Conservation (phyloP, 805 yeast species). For the Wickerhamomyces queroliae region DNA sequence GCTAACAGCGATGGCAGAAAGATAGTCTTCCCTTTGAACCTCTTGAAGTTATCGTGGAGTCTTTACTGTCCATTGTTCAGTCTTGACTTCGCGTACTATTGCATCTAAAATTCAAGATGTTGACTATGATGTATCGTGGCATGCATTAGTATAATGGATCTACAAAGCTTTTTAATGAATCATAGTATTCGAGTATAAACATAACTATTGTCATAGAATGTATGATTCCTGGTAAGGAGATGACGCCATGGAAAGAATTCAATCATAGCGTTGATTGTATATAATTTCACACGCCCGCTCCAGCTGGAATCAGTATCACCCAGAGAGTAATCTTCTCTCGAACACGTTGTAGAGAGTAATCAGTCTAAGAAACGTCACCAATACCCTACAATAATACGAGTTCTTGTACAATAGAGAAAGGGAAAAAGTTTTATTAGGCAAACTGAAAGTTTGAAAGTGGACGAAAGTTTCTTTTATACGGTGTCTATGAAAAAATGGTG, state of each 20-base stretch:
- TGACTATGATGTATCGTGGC: too few relatives aligned
- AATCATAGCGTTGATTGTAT: slow-evolving; percentile 10
- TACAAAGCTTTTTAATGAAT: too few relatives aligned
- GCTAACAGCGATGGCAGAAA: too few relatives aligned
- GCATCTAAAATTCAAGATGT: too few relatives aligned
- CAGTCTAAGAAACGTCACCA: slow-evolving; percentile 19
- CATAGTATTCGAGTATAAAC: too few relatives aligned
- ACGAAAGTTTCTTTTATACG: not conserved
- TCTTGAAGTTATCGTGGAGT: too few relatives aligned
- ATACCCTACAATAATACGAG: slow-evolving; percentile 25
- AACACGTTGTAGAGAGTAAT: slow-evolving; percentile 24
- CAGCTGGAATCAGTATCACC: slow-evolving; percentile 26
- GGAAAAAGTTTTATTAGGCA: too few relatives aligned
- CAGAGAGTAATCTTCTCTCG: slow-evolving; percentile 15
- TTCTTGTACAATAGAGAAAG: slow-evolving; percentile 19
- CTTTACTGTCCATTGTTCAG: too few relatives aligned
- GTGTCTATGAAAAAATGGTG: not conserved
- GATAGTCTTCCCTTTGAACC: too few relatives aligned
- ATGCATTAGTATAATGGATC: too few relatives aligned
- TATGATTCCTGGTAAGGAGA: slow-evolving; percentile 32
- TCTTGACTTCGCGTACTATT: too few relatives aligned
- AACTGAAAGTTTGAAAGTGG: not conserved
- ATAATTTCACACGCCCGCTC: slow-evolving; percentile 21
- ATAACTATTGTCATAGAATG: too few relatives aligned
- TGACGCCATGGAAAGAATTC: slow-evolving; percentile 21